Conservation (phyloP, 1,284 basidiomycete species). For the Malassezia sympodialis region DNA sequence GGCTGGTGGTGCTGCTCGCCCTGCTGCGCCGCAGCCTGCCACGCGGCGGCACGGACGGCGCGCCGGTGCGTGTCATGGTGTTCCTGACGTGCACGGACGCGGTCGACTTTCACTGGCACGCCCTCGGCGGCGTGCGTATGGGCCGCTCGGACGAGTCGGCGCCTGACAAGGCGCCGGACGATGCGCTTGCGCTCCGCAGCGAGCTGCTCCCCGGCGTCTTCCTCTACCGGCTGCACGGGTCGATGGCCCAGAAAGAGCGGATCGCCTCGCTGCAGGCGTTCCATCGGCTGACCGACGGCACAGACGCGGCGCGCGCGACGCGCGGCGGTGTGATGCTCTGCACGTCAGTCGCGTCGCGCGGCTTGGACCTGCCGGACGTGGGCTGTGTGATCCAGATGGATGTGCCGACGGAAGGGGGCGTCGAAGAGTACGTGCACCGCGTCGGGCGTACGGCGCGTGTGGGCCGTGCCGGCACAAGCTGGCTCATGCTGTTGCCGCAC, state of each 20-base stretch:
- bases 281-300: conserved; percentile 48
- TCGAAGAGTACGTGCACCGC: conserved; percentile 91
- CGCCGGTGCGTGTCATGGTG: conserved; percentile 63
- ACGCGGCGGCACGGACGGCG: conserved; percentile 48
- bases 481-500: conserved; percentile 78
- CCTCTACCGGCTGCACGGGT: conserved; percentile 89
- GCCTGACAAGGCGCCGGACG: conserved; percentile 9
- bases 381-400: conserved; percentile 92
- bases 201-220: conserved; percentile 63
- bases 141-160: conserved; percentile 42
- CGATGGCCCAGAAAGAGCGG: conserved; percentile 70
- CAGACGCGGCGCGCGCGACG: background rate
- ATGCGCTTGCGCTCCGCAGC: conserved; percentile 48
- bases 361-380: conserved; percentile 91
- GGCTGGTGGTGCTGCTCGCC: conserved; percentile 79
- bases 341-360: conserved; percentile 92
- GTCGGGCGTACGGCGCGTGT: conserved; percentile 94
- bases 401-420: conserved; percentile 89
- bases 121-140: conserved; percentile 73
- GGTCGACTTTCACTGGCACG: conserved; percentile 89
- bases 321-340: conserved; percentile 66
- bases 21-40: conserved; percentile 58
- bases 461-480: conserved; percentile 75
- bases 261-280: conserved; percentile 73
- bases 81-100: conserved; percentile 95